These are phyloP conservation scores for Pseudocercospora crystallina DNA, from an alignment of 2,329 filamentous ascomycete genomes.

Conservation along the genomic window DNA sequence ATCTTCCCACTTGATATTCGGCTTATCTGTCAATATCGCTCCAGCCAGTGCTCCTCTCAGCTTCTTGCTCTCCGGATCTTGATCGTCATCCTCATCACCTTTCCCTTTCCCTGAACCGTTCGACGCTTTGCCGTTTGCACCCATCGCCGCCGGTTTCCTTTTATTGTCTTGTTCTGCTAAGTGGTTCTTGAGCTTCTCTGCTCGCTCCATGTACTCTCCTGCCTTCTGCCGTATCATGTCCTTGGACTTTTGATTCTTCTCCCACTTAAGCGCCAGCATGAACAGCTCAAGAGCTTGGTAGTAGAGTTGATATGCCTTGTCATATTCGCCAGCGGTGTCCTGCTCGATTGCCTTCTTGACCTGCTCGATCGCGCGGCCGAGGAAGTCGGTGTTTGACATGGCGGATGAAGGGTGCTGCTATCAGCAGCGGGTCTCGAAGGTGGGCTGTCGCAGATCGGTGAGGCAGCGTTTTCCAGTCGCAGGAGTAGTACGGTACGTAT, in stretches of 20 bases:
- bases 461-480: not conserved
- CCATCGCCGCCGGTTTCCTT: conserved; percentile 70
- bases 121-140: conserved; percentile 67
- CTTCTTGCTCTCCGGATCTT: conserved; percentile 92
- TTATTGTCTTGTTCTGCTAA: conserved; percentile 68
- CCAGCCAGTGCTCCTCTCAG: conserved; percentile 85
- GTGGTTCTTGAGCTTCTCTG: conserved; percentile 95
- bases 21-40: conserved; percentile 90
- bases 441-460: not conserved
- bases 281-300: conserved; percentile 95
- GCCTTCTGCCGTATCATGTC: conserved; percentile 96
- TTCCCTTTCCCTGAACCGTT: conserved; percentile 63
- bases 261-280: conserved; percentile 99
- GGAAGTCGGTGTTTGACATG: conserved; percentile 96
- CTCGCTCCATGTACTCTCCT: conserved; percentile 95
- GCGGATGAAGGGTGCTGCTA: conserved; percentile 6
- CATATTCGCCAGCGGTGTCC: conserved; percentile 93
- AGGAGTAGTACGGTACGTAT: too few species aligned
- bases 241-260: conserved; percentile 96
- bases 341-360: conserved; percentile 97
- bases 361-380: conserved; percentile 91
- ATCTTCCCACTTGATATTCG: conserved; percentile 97
- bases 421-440: conserved; percentile 6
- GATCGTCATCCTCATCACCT: conserved; percentile 63
- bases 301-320: conserved; percentile 94